Percentiles rank a stretch among this genome's conserved stretches.
Conservation (phyloP, 257 asterid genomes). For the Knoxia roxburghii region DNA sequence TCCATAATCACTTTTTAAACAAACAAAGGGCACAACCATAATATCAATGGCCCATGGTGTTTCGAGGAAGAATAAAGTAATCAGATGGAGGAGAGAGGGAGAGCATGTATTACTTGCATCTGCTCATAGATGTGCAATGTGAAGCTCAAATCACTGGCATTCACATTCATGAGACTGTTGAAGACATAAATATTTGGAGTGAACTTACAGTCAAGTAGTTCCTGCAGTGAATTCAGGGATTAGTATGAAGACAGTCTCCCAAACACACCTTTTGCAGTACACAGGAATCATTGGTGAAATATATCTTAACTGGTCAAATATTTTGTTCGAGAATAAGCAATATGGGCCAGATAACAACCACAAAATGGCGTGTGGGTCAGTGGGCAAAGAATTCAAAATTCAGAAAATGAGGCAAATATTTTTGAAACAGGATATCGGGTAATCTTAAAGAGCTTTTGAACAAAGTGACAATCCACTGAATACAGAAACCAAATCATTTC, state of each 20-base stretch:
- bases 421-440: not conserved
- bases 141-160: slow-evolving; percentile 75
- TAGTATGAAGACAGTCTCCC: slow-evolving; percentile 9
- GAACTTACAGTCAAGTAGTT: slow-evolving; percentile 45
- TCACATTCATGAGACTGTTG: slow-evolving; percentile 96
- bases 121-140: slow-evolving; percentile 57
- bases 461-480: not conserved
- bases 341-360: not conserved
- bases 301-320: not conserved
- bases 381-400: not conserved
- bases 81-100: slow-evolving; percentile 10
- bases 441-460: not conserved
- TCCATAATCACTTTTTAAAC: not conserved
- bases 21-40: not conserved
- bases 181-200: slow-evolving; percentile 67
- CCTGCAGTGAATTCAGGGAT: slow-evolving; percentile 49
- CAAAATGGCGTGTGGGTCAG: not conserved
- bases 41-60: too few relatives aligned
- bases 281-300: not conserved
- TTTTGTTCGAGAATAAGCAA: not conserved
- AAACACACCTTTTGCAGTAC: not conserved
- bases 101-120: slow-evolving; percentile 60
- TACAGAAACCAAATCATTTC: not conserved
- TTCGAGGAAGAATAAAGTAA: not conserved
- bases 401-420: not conserved